These are phyloP conservation scores for Niebla homalea DNA, from an alignment of 495 filamentous ascomycete species.

Conservation along the genomic window DNA sequence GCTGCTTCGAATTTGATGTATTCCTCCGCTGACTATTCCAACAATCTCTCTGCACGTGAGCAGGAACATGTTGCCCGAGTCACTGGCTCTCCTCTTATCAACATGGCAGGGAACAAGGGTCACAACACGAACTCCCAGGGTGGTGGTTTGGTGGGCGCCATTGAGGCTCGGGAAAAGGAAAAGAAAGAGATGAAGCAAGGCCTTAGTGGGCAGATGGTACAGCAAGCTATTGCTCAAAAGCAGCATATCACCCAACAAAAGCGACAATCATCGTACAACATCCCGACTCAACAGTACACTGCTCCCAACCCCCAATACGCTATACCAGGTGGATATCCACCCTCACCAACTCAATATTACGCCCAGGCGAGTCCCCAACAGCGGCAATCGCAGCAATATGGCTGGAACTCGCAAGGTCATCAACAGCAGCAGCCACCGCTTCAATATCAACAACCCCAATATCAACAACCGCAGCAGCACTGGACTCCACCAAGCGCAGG, in stretches of 20 bases:
- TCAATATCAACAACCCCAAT: constrained; percentile 12
- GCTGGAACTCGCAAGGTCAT: constrained; percentile 5
- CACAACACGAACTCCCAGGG: constrained; percentile 28
- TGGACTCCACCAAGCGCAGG: constrained; percentile 4
- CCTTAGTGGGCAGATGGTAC: constrained; percentile 56
- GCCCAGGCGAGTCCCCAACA: background rate
- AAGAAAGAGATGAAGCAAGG: constrained; percentile 59
- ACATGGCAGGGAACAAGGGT: constrained; percentile 43
- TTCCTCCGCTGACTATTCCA: constrained; percentile 38
- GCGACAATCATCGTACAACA: constrained; percentile 14
- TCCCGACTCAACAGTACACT: constrained; percentile 27
- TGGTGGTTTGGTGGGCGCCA: constrained; percentile 58
- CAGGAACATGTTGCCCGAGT: constrained; percentile 85
- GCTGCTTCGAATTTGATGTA: constrained; percentile 31
- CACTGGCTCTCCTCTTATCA: constrained; percentile 71
- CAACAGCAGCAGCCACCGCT: constrained; percentile 12
- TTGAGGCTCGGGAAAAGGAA: constrained; percentile 63
- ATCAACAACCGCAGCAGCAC: constrained; percentile 11
- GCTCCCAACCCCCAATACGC: constrained; percentile 13
- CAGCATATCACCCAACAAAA: constrained; percentile 44
- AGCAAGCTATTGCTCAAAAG: constrained; percentile 65
- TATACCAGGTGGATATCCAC: constrained; percentile 16
- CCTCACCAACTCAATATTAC: constrained; percentile 8
- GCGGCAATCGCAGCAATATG: constrained; percentile 6
- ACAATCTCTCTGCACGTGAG: constrained; percentile 75